These are phyloP conservation scores for Neopestalotiopsis sp. DNA, from an alignment of 2,329 filamentous ascomycete genomes.

Conservation along the genomic window DNA sequence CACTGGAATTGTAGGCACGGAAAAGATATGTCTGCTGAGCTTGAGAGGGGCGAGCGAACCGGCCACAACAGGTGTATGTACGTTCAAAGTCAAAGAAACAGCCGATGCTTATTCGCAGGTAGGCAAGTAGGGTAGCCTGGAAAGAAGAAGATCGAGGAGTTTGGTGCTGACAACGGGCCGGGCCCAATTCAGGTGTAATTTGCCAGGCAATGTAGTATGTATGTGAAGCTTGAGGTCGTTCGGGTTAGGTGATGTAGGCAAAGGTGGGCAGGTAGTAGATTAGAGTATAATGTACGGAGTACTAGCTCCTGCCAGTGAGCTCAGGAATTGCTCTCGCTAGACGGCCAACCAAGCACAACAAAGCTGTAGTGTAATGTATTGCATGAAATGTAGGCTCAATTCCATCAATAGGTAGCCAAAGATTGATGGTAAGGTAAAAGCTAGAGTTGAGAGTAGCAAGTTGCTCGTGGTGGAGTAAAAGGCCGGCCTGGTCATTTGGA, in stretches of 20 bases:
- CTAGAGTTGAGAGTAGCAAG: neutral
- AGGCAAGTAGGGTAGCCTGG: neutral
- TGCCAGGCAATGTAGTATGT: neutral
- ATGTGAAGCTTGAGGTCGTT: neutral
- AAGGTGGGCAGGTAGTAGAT: neutral
- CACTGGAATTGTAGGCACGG: neutral
- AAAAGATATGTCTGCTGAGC: neutral
- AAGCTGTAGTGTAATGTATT: neutral
- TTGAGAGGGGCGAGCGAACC: neutral
- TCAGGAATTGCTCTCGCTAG: neutral
- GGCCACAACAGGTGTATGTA: neutral
- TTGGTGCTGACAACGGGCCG: neutral
- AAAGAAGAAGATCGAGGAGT: neutral
- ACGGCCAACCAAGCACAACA: neutral
- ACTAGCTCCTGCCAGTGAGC: neutral
- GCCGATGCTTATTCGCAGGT: neutral
- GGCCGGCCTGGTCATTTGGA: neutral
- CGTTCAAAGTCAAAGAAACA: neutral
- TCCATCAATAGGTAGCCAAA: neutral
- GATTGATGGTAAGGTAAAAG: neutral
- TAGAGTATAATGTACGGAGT: neutral
- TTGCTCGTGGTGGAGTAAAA: conserved; percentile 1
- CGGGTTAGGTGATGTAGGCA: neutral
- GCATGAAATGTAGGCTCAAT: neutral
- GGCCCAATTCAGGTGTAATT: neutral